These are phyloP conservation scores for Ganoderma boninense DNA, from an alignment of 1,284 basidiomycete species.

Conservation along the genomic window DNA sequence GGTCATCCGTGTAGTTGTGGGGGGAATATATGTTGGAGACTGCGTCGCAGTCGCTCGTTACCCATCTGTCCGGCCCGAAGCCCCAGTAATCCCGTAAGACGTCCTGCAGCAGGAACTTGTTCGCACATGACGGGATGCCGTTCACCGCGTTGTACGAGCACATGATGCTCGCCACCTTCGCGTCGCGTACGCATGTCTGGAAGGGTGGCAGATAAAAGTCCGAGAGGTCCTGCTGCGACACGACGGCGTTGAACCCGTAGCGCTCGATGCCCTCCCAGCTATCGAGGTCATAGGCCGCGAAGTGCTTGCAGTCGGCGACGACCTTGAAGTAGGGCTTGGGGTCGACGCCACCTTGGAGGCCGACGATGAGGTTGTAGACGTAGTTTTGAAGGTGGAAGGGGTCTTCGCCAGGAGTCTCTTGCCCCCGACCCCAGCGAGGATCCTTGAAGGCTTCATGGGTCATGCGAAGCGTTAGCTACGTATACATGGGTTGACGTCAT, in stretches of 20 bases:
- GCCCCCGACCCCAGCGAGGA: constrained; percentile 67
- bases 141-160: constrained; percentile 70
- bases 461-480: too few species aligned
- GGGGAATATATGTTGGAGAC: constrained; percentile 55
- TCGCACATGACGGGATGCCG: constrained; percentile 62
- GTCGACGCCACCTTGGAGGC: constrained; percentile 63
- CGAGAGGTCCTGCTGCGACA: constrained; percentile 61
- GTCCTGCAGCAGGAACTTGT: constrained; percentile 58
- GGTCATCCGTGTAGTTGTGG: constrained; percentile 54
- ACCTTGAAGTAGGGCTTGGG: constrained; percentile 59
- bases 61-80: constrained; percentile 59
- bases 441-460: constrained; percentile 54
- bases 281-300: constrained; percentile 64
- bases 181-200: constrained; percentile 65
- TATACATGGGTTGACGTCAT: not conserved
- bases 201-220: constrained; percentile 64
- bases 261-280: constrained; percentile 59
- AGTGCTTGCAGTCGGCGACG: constrained; percentile 65
- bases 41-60: constrained; percentile 54
- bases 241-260: constrained; percentile 57
- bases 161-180: constrained; percentile 66
- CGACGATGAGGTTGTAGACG: constrained; percentile 59
- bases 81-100: constrained; percentile 60
- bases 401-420: constrained; percentile 56
- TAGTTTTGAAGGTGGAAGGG: constrained; percentile 61